Base-by-base conservation (phyloP, 352 stramenopile species). In the Pythium myriotylum region DNA sequence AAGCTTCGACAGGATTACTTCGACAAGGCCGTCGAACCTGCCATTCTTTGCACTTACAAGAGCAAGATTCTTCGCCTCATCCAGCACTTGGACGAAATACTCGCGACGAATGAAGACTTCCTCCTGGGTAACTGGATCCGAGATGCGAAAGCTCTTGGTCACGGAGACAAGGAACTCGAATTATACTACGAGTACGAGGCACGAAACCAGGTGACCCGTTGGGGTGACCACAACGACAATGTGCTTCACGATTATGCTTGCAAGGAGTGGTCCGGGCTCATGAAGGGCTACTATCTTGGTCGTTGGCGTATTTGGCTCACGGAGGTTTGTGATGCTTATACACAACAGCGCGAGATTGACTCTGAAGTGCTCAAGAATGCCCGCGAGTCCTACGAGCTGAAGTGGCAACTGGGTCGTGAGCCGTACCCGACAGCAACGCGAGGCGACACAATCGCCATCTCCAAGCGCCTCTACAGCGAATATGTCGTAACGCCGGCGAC, bases 161-260 rank as follows among this genome's bases (percentile, higher is more conserved):
- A 56, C 17, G 54, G 53, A 2, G 58, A 82, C 23, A 26, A 40
- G 3, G 51, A 62, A 0, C 62, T 88, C 17, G 65, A 78, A 37
- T 60, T 74, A 17, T 92, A 91, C 62, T 88, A 84, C 59, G 84
- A 92, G 62, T 92, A 90, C 60, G 79, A 92, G 65, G 84, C 84
- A n/a, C 81, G 84, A 22, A 92, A 92, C 59, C 81, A 91, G 65
- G 76, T 92, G 49, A 92, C 84, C 4, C 79, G 84, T 2, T 92
- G 84, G 84, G 84, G 84, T 9, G 84, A 92, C 66, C 68, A 88
- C 66, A 92, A 92, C 68, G 70, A 72, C 41, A 81, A 92, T 43
- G 62, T 77, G 17, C 72, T 92, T 32, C 78, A 88, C 48, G 84
- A 92, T 59, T 92, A 92, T 52, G 84, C 84, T 3, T 76, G 76